Conservation (phyloP, 371 early-diverging fungal genomes). For the Conidiobolus coronatus region DNA sequence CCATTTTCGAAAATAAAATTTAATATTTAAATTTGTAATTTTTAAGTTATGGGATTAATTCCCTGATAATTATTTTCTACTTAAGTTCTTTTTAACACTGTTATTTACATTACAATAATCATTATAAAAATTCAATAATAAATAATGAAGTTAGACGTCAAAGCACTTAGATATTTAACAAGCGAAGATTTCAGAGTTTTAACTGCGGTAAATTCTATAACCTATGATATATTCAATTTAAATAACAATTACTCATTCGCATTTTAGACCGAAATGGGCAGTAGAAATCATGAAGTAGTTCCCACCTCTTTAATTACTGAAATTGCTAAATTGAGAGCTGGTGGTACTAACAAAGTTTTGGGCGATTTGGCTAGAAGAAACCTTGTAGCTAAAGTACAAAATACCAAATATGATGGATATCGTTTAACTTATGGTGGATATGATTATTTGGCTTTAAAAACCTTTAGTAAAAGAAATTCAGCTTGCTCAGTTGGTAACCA, state of each 20-base stretch:
- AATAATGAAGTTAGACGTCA: slow-evolving; percentile 84
- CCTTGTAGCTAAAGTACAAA: slow-evolving; percentile 67
- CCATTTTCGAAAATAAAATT: no score
- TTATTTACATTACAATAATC: neutral
- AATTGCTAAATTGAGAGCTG: slow-evolving; percentile 69
- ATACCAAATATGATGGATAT: slow-evolving; percentile 87
- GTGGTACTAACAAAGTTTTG: slow-evolving; percentile 64
- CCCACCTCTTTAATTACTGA: slow-evolving; percentile 69
- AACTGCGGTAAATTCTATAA: slow-evolving; percentile 43
- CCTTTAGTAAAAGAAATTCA: slow-evolving; percentile 68
- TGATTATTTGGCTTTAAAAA: slow-evolving; percentile 95
- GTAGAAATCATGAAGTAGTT: slow-evolving; percentile 93
- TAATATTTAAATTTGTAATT: no score
- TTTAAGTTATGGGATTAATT: no score
- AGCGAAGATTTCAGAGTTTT: slow-evolving; percentile 85
- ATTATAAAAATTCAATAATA: neutral
- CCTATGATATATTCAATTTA: neutral
- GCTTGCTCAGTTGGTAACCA: slow-evolving; percentile 93
- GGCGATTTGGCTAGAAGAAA: slow-evolving; percentile 67
- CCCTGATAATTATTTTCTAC: no score
- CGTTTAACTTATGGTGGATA: slow-evolving; percentile 97
- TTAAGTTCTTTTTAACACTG: no score
- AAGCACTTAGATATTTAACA: slow-evolving; percentile 79
- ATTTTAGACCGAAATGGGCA: slow-evolving; percentile 76
- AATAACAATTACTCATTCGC: neutral